phyloP scores from a whole-genome alignment of 176 grass and related monocot genomes.

The Oryza punctata region DNA sequence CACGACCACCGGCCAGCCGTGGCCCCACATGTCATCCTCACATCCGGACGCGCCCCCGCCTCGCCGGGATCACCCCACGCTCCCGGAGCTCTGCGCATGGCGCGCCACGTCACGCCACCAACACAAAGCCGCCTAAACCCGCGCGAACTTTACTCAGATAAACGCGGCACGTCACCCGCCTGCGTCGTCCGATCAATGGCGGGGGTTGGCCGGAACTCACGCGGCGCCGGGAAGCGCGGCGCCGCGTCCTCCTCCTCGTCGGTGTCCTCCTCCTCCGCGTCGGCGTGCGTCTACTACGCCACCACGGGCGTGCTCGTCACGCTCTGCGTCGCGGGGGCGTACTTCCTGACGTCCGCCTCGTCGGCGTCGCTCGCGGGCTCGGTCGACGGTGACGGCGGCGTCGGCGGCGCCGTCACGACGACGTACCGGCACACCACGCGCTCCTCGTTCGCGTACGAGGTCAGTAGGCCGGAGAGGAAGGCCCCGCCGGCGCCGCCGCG shows the following conservation, averaged over 20 bases:
- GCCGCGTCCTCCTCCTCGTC: constrained; percentile 40
- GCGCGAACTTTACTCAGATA: not conserved
- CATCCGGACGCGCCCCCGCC: not conserved
- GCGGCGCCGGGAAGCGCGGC: constrained; percentile 56
- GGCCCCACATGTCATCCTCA: constrained; percentile 30
- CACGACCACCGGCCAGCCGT: not conserved
- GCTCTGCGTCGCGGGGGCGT: constrained; percentile 74
- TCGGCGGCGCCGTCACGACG: not conserved
- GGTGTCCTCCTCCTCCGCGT: constrained; percentile 38
- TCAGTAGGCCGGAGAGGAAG: not conserved
- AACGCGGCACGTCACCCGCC: not conserved
- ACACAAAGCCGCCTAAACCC: constrained; percentile 28
- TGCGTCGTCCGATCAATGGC: constrained; percentile 42
- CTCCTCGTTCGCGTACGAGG: constrained; percentile 48
- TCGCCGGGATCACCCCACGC: constrained; percentile 43
- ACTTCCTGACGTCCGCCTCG: constrained; percentile 68
- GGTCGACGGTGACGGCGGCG: not conserved
- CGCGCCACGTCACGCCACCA: not conserved
- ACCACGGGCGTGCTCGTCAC: constrained; percentile 72
- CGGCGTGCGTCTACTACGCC: constrained; percentile 73
- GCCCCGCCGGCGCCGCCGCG: constrained; percentile 23
- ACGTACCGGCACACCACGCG: constrained; percentile 47
- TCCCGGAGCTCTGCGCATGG: not conserved
- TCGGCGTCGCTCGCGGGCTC: constrained; percentile 29
- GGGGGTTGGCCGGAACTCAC: constrained; percentile 44